Evolutionary conservation across 179 eudicot genomes (phyloP).

Genomic region (Sideroxylon spinosum): DNA sequence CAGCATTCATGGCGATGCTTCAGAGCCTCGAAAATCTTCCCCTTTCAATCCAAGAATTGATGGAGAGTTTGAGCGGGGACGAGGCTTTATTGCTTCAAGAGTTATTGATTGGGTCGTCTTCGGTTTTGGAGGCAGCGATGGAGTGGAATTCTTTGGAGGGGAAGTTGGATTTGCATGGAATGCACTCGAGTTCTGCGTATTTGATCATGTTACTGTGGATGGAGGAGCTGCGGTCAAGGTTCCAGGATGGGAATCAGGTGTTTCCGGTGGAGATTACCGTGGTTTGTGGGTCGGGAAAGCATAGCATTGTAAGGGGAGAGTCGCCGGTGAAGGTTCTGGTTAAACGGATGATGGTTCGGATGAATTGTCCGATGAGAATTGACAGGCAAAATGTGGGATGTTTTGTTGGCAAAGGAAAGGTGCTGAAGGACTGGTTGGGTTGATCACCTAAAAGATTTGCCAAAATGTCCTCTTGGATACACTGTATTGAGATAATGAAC

Average conservation of each 20-base stretch:
- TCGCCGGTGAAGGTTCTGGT: slow-evolving; percentile 59
- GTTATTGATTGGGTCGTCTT: slow-evolving; percentile 30
- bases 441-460: background rate
- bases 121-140: slow-evolving; percentile 39
- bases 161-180: slow-evolving; percentile 85
- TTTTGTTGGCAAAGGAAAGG: slow-evolving; percentile 67
- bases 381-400: slow-evolving; percentile 76
- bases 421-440: slow-evolving; percentile 56
- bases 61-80: slow-evolving; percentile 26
- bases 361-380: slow-evolving; percentile 58
- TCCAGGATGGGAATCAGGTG: slow-evolving; percentile 23
- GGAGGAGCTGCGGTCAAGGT: slow-evolving; percentile 46
- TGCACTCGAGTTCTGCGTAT: slow-evolving; percentile 63
- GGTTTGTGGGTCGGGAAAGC: slow-evolving; percentile 75
- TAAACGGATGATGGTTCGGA: slow-evolving; percentile 50
- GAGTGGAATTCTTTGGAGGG: slow-evolving; percentile 46
- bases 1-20: slow-evolving; percentile 38
- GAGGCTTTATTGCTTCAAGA: slow-evolving; percentile 51
- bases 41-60: slow-evolving; percentile 42
- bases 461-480: too few relatives aligned
- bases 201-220: slow-evolving; percentile 65
- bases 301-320: slow-evolving; percentile 54
- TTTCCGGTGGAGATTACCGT: slow-evolving; percentile 53
- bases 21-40: slow-evolving; percentile 45
- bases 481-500: too few relatives aligned